phyloP scores from a whole-genome alignment of 1,284 basidiomycete species.

The Mycena sp. region DNA sequence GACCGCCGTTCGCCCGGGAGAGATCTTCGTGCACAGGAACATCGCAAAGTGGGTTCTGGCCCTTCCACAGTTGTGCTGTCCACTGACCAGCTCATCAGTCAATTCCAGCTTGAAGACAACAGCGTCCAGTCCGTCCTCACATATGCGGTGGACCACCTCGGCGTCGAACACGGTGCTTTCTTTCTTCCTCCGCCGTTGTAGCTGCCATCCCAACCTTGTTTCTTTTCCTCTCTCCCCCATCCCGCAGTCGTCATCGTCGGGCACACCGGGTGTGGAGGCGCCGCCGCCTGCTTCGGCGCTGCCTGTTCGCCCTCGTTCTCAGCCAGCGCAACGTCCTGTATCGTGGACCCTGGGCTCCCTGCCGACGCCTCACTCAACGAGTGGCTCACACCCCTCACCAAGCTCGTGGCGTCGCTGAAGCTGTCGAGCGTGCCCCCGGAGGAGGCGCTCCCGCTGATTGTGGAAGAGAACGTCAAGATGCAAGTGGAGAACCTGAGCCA shows the following conservation, averaged over 20 bases:
- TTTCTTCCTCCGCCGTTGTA: conserved; percentile 36
- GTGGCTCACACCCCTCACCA: conserved; percentile 80
- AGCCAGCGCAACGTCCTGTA: conserved; percentile 38
- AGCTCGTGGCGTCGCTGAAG: conserved; percentile 61
- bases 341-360: conserved; percentile 48
- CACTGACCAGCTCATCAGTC: conserved; percentile 52
- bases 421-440: conserved; percentile 49
- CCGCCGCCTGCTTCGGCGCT: conserved; percentile 66
- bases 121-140: conserved; percentile 82
- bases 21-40: conserved; percentile 76
- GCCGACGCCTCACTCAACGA: conserved; percentile 64
- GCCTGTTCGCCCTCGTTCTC: conserved; percentile 42
- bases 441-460: conserved; percentile 64
- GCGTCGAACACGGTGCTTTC: conserved; percentile 83
- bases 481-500: conserved; percentile 81
- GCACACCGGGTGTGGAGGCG: conserved; percentile 86
- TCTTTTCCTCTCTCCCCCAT: conserved; percentile 3
- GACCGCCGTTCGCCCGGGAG: conserved; percentile 66
- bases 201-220: conserved; percentile 43
- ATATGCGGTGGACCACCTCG: conserved; percentile 83
- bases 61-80: background rate
- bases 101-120: conserved; percentile 84
- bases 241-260: conserved; percentile 80
- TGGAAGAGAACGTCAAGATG: conserved; percentile 80
- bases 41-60: conserved; percentile 64